Evolutionary conservation across 805 yeast species (phyloP).

Genomic region (Kluyveromyces nonfermentans): DNA sequence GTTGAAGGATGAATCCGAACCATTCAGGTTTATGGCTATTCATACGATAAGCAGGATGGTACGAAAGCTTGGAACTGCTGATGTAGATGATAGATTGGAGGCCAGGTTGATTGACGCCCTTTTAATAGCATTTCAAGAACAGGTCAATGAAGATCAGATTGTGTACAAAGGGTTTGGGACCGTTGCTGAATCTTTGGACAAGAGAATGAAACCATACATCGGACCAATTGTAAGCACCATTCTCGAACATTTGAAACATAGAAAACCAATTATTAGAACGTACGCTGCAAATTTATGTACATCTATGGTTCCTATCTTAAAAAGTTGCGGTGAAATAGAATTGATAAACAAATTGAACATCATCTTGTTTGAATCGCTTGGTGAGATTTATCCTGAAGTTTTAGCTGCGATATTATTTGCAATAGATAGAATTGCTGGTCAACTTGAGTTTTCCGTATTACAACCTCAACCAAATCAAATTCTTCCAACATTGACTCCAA

Average conservation of each 20-base stretch:
- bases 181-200: slow-evolving; percentile 51
- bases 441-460: slow-evolving; percentile 48
- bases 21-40: slow-evolving; percentile 68
- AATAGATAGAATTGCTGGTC: slow-evolving; percentile 49
- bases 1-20: slow-evolving; percentile 76
- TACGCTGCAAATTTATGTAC: slow-evolving; percentile 76
- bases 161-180: slow-evolving; percentile 57
- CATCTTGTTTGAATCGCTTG: slow-evolving; percentile 79
- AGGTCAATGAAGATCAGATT: slow-evolving; percentile 44
- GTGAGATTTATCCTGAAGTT: slow-evolving; percentile 92
- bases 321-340: slow-evolving; percentile 52
- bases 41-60: slow-evolving; percentile 57
- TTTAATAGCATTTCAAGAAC: slow-evolving; percentile 73
- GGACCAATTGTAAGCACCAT: slow-evolving; percentile 64
- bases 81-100: slow-evolving; percentile 54
- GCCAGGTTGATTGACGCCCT: slow-evolving; percentile 70
- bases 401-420: slow-evolving; percentile 78
- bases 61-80: slow-evolving; percentile 41
- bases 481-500: slow-evolving; percentile 84
- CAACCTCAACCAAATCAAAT: slow-evolving; percentile 79
- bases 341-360: slow-evolving; percentile 60
- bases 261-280: slow-evolving; percentile 62
- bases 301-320: slow-evolving; percentile 55
- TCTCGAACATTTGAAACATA: slow-evolving; percentile 63
- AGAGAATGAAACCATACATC: slow-evolving; percentile 59